Base-by-base conservation (phyloP, 768 basidiomycete species). In the Boletus subparvulus region DNA sequence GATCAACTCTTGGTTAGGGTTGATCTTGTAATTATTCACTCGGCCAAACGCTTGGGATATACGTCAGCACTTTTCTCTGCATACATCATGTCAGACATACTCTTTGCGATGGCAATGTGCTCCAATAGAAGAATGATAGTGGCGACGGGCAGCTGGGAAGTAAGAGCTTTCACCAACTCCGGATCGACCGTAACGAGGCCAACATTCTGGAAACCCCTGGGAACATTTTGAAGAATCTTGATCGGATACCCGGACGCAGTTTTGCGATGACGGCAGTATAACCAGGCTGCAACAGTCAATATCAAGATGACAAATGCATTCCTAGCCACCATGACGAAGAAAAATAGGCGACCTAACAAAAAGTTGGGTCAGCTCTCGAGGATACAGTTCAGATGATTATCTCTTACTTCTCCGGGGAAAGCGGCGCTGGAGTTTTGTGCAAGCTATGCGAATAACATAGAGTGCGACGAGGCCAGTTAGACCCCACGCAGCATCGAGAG, bases 21-120 rank as follows among this genome's bases (percentile, higher is more conserved):
- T 83, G 62, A 92, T 92, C 71, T 91, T 96, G 79, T 99, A 99
- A 21, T 87, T 86, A 69, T 98, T 98, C 61, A 98, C 69, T 61
- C 97, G 88, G 50, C 94, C 96, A 71, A 98, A 98, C 3, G 94
- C 90, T 93, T 63, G 6, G n/a, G 53, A 30, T 14, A 35, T n/a
- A 30, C 1, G 28, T 73, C 28, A 72, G 53, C 16, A 50, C 4
- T 4, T 33, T 44, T 17, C 19, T 42, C 28, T 44, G 42, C 35
- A 42, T 17, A 17, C 8, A 41, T 28, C 4, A n/a, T 40, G 54
- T 30, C 8, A 13, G 17, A 73, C 83, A 67, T 69, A 89, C 91
- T 91, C 74, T 94, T 96, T n/a, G 91, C 84, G 62, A 99, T 99
- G 32, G 95, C 90, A 57, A 98, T 98, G 74, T 99, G 97, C 72